Evolutionary conservation across 495 filamentous ascomycete genomes (phyloP), one percentile per base, ranked within the genome.

Genomic region (Pseudevernia furfuracea): DNA sequence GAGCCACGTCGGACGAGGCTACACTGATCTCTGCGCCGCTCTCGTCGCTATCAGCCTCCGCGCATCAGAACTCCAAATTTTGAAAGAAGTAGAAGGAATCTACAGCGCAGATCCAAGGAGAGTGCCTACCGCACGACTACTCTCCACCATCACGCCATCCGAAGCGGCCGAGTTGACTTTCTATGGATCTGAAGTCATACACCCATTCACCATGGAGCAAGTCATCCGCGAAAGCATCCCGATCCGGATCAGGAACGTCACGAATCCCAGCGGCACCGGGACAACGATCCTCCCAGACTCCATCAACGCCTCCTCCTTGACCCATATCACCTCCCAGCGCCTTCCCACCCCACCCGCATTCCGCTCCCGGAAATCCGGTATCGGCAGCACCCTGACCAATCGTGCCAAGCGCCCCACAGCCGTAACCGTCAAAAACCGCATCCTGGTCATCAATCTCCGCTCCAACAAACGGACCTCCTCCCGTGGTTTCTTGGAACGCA

Each of bases 131-230:
- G 91, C 91, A 14, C 79, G 86, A 57, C 81, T 95, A 25, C 78
- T 96, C 38, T 74, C 84, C 1, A 82, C 84, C 37, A 91, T 96
- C 73, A 93, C 90, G 0, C 91, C 91, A 1, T 84, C 90, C 46
- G 91, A 96, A 71, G 91, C 91, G 7, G 89, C 91, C 7, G 91
- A 96, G 71, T 79, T 96, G 68, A 96, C 91, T 15, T 96, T 94
- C 71, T 95, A 94, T 74, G 91, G 91, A 68, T 91, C 89, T 25
- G 90, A 95, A 74, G 94, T 98, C 68, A 97, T 97, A 68, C 93
- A 97, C 70, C 93, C 93, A 56, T 87, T 96, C 70, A 97, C 93
- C 63, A 97, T 97, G 93, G 91, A 97, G 75, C 93, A 97, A 73
- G 94, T 94, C 53, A 96, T 97, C 74, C 88, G 86, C 59, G 92